Conservation (phyloP, 2,329 filamentous ascomycete genomes). For the Alternaria gansuensis region DNA sequence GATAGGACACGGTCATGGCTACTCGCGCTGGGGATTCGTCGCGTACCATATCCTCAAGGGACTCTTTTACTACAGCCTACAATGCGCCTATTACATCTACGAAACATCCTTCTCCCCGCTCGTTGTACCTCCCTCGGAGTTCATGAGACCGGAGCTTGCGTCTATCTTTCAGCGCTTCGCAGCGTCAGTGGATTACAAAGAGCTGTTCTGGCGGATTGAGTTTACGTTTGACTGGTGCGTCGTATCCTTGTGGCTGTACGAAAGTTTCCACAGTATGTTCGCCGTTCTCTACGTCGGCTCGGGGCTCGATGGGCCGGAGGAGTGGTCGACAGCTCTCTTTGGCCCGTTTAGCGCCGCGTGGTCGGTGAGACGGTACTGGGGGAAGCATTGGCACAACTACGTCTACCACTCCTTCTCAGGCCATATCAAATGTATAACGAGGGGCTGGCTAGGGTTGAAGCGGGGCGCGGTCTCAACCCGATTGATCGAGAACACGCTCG, state of each 20-base stretch:
- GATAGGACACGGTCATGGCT: slow-evolving; percentile 4
- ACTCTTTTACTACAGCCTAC: neutral
- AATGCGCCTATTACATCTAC: neutral
- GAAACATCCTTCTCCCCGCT: slow-evolving; percentile 1
- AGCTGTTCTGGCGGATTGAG: slow-evolving; percentile 12
- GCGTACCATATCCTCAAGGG: slow-evolving; percentile 9
- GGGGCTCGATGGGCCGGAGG: slow-evolving; percentile 12
- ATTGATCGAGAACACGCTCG: slow-evolving; percentile 29
- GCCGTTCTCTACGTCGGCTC: slow-evolving; percentile 22
- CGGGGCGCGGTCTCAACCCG: slow-evolving; percentile 9
- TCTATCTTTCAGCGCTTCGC: slow-evolving; percentile 19
- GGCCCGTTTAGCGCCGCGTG: slow-evolving; percentile 14
- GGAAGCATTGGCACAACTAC: slow-evolving; percentile 35
- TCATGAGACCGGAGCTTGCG: neutral
- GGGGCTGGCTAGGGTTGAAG: slow-evolving; percentile 22
- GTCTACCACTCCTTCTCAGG: slow-evolving; percentile 27
- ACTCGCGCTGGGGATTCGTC: slow-evolving; percentile 14
- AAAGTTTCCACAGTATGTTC: slow-evolving; percentile 23
- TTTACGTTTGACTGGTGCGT: slow-evolving; percentile 24
- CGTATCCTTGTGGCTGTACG: slow-evolving; percentile 26
- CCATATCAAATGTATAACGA: slow-evolving; percentile 28
- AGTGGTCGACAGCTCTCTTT: slow-evolving; percentile 27
- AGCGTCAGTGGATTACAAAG: slow-evolving; percentile 6
- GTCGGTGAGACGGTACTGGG: slow-evolving; percentile 32
- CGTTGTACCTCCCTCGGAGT: neutral